Percentiles rank a stretch among this genome's conserved stretches.
Conservation (phyloP, 2,329 filamentous ascomycete genomes). For the Aspergillus pseudoviridinutans region DNA sequence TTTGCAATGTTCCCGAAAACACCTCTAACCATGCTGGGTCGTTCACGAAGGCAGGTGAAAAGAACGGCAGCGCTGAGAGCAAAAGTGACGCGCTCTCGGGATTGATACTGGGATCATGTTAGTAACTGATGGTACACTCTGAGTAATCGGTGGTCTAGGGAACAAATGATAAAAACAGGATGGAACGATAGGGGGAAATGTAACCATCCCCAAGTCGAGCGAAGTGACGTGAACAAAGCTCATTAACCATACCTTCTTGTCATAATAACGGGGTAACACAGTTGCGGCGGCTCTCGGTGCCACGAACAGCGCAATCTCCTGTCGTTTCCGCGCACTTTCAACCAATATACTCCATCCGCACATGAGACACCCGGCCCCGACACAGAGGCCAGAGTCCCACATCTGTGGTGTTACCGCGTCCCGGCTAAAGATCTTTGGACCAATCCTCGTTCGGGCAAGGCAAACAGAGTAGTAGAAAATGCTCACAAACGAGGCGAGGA, state of each 20-base stretch:
- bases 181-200: conserved; percentile 12
- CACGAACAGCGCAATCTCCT: conserved; percentile 77
- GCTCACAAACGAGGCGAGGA: conserved; percentile 71
- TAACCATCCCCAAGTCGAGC: conserved; percentile 15
- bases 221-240: conserved; percentile 2
- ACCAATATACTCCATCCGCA: conserved; percentile 81
- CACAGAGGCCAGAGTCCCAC: conserved; percentile 61
- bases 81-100: conserved; percentile 64
- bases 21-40: conserved; percentile 60
- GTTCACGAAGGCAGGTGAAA: conserved; percentile 64
- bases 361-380: conserved; percentile 66
- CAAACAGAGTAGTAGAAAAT: conserved; percentile 85
- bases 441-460: conserved; percentile 67
- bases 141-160: conserved; percentile 12
- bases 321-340: conserved; percentile 61
- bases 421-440: conserved; percentile 62
- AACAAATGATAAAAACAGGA: conserved; percentile 1
- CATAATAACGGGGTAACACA: conserved; percentile 67
- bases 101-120: conserved; percentile 51
- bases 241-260: conserved; percentile 38
- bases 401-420: conserved; percentile 51
- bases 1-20: conserved; percentile 58
- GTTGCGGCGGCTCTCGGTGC: conserved; percentile 73
- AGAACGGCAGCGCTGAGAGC: conserved; percentile 65
- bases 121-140: not conserved